These are phyloP conservation scores for Stachybotrys echinatus DNA, from an alignment of 2,329 filamentous ascomycete genomes.

Conservation along the genomic window DNA sequence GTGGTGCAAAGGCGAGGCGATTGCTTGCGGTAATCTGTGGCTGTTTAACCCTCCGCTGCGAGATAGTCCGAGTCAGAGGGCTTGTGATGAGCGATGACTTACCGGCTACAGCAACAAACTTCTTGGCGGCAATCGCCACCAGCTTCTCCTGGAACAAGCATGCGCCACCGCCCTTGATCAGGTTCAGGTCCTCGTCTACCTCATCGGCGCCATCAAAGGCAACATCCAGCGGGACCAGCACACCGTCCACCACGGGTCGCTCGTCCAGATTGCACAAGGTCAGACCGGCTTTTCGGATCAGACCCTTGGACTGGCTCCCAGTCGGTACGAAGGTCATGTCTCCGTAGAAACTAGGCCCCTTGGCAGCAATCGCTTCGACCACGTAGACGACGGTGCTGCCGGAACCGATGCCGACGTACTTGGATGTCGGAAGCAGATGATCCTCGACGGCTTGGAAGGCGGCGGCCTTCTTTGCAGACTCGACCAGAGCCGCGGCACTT, in stretches of 20 bases:
- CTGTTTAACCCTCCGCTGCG: too few relatives aligned
- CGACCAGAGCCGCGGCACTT: slow-evolving; percentile 42
- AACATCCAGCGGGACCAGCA: slow-evolving; percentile 64
- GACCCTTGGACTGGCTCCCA: slow-evolving; percentile 81
- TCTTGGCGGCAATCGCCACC: slow-evolving; percentile 76
- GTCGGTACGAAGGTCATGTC: slow-evolving; percentile 86
- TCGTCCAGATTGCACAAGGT: slow-evolving; percentile 73
- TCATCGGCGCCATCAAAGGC: slow-evolving; percentile 97
- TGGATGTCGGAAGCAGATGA: slow-evolving; percentile 59
- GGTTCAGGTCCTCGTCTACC: slow-evolving; percentile 89
- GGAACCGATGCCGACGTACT: slow-evolving; percentile 72
- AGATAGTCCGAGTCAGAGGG: too few relatives aligned
- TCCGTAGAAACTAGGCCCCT: slow-evolving; percentile 47
- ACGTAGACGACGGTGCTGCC: slow-evolving; percentile 81
- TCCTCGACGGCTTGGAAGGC: slow-evolving; percentile 70
- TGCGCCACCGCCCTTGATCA: slow-evolving; percentile 97
- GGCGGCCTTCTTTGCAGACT: slow-evolving; percentile 70
- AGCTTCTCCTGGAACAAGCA: slow-evolving; percentile 98
- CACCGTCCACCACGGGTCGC: slow-evolving; percentile 45
- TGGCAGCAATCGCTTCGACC: slow-evolving; percentile 70
- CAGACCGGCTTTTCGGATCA: slow-evolving; percentile 76
- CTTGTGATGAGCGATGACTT: slow-evolving; percentile 23
- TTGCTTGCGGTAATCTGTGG: slow-evolving; percentile 91
- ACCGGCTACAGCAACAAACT: slow-evolving; percentile 85
- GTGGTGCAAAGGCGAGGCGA: slow-evolving; percentile 66